Conservation (phyloP, 73 alveolate genomes). For the Paramecium bursaria region DNA sequence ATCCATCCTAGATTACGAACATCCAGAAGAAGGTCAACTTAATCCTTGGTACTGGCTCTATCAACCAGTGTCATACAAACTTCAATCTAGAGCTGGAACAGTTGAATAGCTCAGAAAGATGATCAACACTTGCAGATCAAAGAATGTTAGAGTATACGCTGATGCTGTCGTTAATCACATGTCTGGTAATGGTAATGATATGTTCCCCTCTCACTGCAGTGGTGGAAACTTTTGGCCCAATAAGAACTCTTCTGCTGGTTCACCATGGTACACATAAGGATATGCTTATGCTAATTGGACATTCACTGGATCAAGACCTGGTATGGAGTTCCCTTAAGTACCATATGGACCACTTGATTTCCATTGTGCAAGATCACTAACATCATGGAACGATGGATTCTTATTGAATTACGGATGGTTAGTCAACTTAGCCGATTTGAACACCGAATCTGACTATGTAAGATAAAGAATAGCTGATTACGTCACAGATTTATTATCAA, state of each 20-base stretch:
- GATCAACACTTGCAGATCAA: slow-evolving; percentile 90
- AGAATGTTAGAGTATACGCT: slow-evolving; percentile 92
- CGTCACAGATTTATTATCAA: slow-evolving; percentile 80
- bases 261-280: slow-evolving; percentile 92
- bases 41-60: slow-evolving; percentile 97
- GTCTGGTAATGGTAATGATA: slow-evolving; percentile 96
- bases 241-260: slow-evolving; percentile 86
- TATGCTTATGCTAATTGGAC: slow-evolving; percentile 75
- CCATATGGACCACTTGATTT: slow-evolving; percentile 92
- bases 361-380: slow-evolving; percentile 91
- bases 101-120: slow-evolving; percentile 87
- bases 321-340: slow-evolving; percentile 89
- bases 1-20: slow-evolving; percentile 82
- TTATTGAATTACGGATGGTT: slow-evolving; percentile 86
- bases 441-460: slow-evolving; percentile 89
- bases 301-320: slow-evolving; percentile 82
- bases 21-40: slow-evolving; percentile 93
- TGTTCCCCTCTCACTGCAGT: slow-evolving; percentile 85
- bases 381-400: slow-evolving; percentile 88
- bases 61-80: slow-evolving; percentile 94
- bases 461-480: slow-evolving; percentile 91
- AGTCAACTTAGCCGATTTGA: slow-evolving; percentile 81
- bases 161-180: slow-evolving; percentile 96
- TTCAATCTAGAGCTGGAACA: slow-evolving; percentile 90
- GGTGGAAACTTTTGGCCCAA: slow-evolving; percentile 87